Percentiles rank a stretch among this genome's conserved stretches.
Conservation (phyloP, 768 basidiomycete species). For the Daedaleopsis sinensis region DNA sequence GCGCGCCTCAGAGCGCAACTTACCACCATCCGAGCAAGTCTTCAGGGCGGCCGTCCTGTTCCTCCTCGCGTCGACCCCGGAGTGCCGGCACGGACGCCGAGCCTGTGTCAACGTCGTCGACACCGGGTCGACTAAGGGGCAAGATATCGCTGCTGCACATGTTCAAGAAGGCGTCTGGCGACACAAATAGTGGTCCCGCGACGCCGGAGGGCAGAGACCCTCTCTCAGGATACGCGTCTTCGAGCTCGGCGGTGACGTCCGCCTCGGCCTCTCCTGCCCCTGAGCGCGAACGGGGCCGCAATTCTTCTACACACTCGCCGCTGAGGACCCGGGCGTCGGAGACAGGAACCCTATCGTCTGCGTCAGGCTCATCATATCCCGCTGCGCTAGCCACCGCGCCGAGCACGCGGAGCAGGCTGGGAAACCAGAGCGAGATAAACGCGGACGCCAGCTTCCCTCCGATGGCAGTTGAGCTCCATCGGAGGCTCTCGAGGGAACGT, state of each 20-base stretch:
- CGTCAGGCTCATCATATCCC: conserved; percentile 3
- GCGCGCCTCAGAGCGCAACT: conserved; percentile 28
- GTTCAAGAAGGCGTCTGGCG: conserved; percentile 61
- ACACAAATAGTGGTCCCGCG: conserved; percentile 16
- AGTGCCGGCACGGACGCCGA: conserved; percentile 75
- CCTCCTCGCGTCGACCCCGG: conserved; percentile 56
- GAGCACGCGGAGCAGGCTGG: conserved; percentile 24
- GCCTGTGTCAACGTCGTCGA: conserved; percentile 27
- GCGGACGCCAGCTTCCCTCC: conserved; percentile 10
- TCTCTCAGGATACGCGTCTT: conserved; percentile 22
- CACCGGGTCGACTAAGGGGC: conserved; percentile 54
- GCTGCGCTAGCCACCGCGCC: conserved; percentile 10
- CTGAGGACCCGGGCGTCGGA: conserved; percentile 17
- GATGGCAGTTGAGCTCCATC: conserved; percentile 25
- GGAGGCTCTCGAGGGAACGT: conserved; percentile 26
- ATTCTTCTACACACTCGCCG: conserved; percentile 3
- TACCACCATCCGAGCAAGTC: conserved; percentile 9
- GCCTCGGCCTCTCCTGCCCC: conserved; percentile 25
- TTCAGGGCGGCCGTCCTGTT: conserved; percentile 14
- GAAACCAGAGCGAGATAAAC: conserved; percentile 18
- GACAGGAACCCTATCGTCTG: conserved; percentile 11
- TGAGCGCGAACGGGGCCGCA: conserved; percentile 17
- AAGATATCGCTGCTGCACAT: conserved; percentile 77
- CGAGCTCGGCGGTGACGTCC: conserved; percentile 26
- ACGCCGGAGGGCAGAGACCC: conserved; percentile 23